Evolutionary conservation across 163 green algal genomes (phyloP), one percentile per base, ranked within the genome.

Genomic region (Coccomyxa subellipsoidea): DNA sequence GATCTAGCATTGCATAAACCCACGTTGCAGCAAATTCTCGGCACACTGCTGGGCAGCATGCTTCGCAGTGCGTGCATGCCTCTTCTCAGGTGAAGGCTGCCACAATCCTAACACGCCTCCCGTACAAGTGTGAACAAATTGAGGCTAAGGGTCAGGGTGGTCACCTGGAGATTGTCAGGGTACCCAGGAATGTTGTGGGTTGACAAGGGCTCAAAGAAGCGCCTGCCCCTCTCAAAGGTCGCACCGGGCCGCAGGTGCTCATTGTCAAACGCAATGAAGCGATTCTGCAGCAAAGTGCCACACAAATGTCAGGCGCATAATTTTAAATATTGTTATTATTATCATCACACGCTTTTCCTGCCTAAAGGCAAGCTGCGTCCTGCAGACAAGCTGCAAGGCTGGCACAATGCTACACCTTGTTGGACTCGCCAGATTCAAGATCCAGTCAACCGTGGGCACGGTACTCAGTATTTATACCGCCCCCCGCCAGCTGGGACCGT

Each of bases 111-210:
- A n/a, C n/a, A n/a, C n/a, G n/a, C n/a, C n/a, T n/a, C n/a, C n/a
- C n/a, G n/a, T n/a, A n/a, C n/a, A n/a, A n/a, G n/a, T n/a, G n/a
- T n/a, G n/a, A n/a, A n/a, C 27, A 66, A 18, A 18, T 18, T 66
- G 47, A 66, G 23, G 59, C 59, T 39, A 12, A 66, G 47, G 18
- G 47, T 18, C 47, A 66, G 47, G 66, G 18, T 73, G 66, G 21
- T n/a, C 23, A 84, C 72, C 80, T 84, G 80, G 47, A 80, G 54
- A 53, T 84, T 84, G 80, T 84, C 80, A 38, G 77, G 47, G n/a
- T 80, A 84, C 0, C 80, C 80, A 75, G 80, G 80, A 12, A 84
- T 69, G 35, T 84, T 84, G 27, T 80, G 78, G 7, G 71, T 80
- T 8, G 66, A 32, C 21, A 34, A n/a, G 10, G 66, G 29, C 66